Evolutionary conservation across 1,139 yeast species (phyloP).

Genomic region (Saccharomycopsis hybrid): DNA sequence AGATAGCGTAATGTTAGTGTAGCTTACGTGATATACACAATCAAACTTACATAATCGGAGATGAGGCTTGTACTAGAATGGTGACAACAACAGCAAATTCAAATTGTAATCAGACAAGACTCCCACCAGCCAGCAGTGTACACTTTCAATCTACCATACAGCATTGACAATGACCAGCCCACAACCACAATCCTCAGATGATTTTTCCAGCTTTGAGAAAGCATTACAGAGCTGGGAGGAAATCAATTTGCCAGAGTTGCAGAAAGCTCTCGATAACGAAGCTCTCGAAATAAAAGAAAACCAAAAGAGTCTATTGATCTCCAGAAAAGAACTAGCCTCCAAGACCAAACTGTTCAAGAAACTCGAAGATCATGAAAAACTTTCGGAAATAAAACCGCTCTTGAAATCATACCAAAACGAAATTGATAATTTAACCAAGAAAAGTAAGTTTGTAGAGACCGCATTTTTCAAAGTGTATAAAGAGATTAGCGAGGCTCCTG

Average conservation of each 20-base stretch:
- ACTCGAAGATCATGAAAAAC: slow-evolving; percentile 56
- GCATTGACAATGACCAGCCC: no score
- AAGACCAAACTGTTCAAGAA: slow-evolving; percentile 80
- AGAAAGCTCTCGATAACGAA: slow-evolving; percentile 64
- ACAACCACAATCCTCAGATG: no score
- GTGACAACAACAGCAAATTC: no score
- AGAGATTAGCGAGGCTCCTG: slow-evolving; percentile 85
- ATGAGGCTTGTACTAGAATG: no score
- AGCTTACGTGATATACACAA: no score
- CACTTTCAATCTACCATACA: no score
- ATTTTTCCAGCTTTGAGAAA: slow-evolving; percentile 35
- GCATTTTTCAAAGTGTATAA: slow-evolving; percentile 71
- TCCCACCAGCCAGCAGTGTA: no score
- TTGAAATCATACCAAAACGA: slow-evolving; percentile 83
- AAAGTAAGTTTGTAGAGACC: slow-evolving; percentile 68
- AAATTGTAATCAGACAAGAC: no score
- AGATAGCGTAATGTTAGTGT: no score
- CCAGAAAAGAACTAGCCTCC: slow-evolving; percentile 70
- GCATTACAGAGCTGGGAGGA: slow-evolving; percentile 78
- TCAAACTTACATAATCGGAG: no score
- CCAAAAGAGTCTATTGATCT: slow-evolving; percentile 59
- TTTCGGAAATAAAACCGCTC: slow-evolving; percentile 57
- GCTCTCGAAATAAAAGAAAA: slow-evolving; percentile 67
- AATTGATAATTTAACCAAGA: slow-evolving; percentile 73
- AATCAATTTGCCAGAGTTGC: slow-evolving; percentile 62